A percentile compares a stretch with the other conserved stretches of the same genome.
These are phyloP conservation scores for Knoxia roxburghii DNA, from an alignment of 257 asterid species.

Conservation along the genomic window DNA sequence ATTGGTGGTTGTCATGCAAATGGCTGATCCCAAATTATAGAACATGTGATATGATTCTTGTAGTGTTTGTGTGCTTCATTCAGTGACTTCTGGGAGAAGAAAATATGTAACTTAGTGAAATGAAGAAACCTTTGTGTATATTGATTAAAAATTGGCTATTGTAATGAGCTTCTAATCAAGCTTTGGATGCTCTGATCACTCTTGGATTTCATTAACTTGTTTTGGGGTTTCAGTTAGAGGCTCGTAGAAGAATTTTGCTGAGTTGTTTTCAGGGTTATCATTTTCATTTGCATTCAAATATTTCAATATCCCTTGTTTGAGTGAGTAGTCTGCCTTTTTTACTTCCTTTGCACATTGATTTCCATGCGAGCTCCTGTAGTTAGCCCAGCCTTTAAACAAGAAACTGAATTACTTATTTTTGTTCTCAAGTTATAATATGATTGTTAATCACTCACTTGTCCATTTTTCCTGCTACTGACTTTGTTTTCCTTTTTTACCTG, in stretches of 20 bases:
- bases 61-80: neutral
- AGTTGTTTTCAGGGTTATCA: neutral
- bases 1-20: neutral
- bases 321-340: neutral
- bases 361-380: neutral
- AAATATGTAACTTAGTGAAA: neutral
- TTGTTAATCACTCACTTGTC: neutral
- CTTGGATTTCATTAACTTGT: neutral
- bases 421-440: neutral
- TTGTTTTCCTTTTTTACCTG: conserved; percentile 13
- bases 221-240: neutral
- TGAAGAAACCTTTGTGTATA: neutral
- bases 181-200: neutral
- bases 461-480: neutral
- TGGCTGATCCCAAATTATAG: neutral
- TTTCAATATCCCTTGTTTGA: neutral
- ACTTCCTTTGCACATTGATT: neutral
- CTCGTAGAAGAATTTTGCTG: neutral
- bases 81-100: neutral
- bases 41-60: neutral
- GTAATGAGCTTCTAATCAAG: neutral
- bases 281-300: neutral
- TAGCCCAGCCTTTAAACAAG: neutral
- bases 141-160: neutral
- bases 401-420: neutral